Conservation (phyloP, 1,139 yeast species). For the Debaryomycetaceae sp. region DNA sequence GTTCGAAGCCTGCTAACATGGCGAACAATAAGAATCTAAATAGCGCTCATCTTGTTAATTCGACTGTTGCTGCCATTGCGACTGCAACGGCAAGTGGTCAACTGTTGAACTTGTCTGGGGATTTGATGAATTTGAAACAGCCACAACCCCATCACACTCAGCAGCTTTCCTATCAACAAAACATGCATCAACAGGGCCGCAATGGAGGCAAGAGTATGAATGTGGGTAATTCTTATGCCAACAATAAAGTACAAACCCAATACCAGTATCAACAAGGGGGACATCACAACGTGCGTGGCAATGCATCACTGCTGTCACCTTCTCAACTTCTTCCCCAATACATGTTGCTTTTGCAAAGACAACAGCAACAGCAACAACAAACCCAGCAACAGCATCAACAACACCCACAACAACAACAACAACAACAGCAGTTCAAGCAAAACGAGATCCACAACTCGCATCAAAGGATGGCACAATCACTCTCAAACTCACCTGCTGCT, state of each 20-base stretch:
- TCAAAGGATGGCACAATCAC: conserved; percentile 19
- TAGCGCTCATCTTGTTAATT: conserved; percentile 33
- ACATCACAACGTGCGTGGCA: conserved; percentile 14
- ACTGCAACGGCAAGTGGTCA: conserved; percentile 55
- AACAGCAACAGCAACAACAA: conserved; percentile 14
- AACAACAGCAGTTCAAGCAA: conserved; percentile 4
- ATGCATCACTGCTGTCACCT: conserved; percentile 17
- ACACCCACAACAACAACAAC: conserved; percentile 11
- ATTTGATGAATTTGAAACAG: conserved; percentile 26
- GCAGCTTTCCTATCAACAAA: conserved; percentile 4
- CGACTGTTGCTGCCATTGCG: conserved; percentile 50
- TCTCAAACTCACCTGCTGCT: conserved; percentile 23
- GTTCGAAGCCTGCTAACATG: conserved; percentile 57
- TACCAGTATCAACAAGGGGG: conserved; percentile 7
- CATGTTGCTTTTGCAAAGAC: conserved; percentile 19
- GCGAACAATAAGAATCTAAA: conserved; percentile 4
- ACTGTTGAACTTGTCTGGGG: conserved; percentile 35
- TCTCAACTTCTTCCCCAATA: conserved; percentile 16
- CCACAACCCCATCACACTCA: conserved; percentile 25
- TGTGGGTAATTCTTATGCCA: conserved; percentile 1
- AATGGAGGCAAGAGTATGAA: neutral
- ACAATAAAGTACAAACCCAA: conserved; percentile 5
- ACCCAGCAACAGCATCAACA: conserved; percentile 5
- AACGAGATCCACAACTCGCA: conserved; percentile 8
- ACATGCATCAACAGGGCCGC: conserved; percentile 2